phyloP scores from a whole-genome alignment of 129 eudicot genomes.

The Lactuca sativa region DNA sequence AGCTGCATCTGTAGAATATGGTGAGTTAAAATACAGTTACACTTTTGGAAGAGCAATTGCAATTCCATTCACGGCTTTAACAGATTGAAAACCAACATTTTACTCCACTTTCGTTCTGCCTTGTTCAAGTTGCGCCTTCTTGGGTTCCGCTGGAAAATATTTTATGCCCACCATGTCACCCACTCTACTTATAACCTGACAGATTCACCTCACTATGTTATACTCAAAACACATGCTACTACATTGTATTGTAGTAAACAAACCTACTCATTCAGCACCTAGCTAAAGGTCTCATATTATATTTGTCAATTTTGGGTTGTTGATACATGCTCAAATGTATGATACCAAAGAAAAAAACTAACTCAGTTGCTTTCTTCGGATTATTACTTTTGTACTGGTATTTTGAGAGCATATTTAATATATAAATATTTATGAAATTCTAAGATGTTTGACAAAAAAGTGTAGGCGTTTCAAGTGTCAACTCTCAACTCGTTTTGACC shows the following conservation, averaged over 20 bases:
- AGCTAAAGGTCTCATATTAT: too few species aligned
- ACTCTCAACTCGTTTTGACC: too few species aligned
- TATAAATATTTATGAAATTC: too few species aligned
- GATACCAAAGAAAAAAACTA: too few species aligned
- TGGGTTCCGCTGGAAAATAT: slow-evolving; percentile 96
- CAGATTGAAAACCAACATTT: slow-evolving; percentile 11
- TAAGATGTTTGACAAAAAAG: too few species aligned
- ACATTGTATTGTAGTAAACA: background rate
- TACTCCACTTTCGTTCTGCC: slow-evolving; percentile 57
- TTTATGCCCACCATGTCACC: slow-evolving; percentile 94
- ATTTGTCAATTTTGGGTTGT: too few species aligned
- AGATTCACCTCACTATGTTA: slow-evolving; percentile 6
- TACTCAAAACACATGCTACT: background rate
- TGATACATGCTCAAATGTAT: too few species aligned
- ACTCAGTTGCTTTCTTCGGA: too few species aligned
- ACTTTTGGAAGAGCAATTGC: slow-evolving; percentile 13
- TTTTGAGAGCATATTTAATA: too few species aligned
- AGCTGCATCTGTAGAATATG: slow-evolving; percentile 33
- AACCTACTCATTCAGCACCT: too few species aligned
- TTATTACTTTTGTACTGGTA: too few species aligned
- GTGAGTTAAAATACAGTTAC: slow-evolving; percentile 24
- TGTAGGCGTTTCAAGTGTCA: too few species aligned
- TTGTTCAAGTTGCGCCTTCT: slow-evolving; percentile 69
- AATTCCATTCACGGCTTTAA: background rate
- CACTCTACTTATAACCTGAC: slow-evolving; percentile 80